phyloP scores from a whole-genome alignment of 495 filamentous ascomycete species.

The Trichoderma virens region DNA sequence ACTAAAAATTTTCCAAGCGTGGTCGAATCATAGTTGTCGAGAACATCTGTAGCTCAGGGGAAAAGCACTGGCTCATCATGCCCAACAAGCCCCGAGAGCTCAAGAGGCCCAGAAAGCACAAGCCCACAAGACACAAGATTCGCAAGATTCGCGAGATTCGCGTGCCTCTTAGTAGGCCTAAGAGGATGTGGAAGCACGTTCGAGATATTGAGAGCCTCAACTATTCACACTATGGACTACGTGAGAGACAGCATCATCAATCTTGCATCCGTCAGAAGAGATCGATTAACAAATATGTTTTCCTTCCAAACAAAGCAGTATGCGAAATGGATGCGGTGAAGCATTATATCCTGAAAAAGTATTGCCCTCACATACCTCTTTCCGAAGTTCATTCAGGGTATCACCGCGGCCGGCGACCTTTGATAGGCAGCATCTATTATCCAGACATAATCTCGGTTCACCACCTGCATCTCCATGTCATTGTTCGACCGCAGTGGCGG shows the following conservation, averaged over 20 bases:
- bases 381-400: background rate
- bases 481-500: background rate
- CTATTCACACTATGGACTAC: background rate
- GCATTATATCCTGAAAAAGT: background rate
- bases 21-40: background rate
- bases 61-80: background rate
- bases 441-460: background rate
- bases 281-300: background rate
- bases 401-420: background rate
- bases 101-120: too few relatives aligned
- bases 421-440: background rate
- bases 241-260: background rate
- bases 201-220: background rate
- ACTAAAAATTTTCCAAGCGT: background rate
- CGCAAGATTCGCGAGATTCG: too few relatives aligned
- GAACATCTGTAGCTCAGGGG: background rate
- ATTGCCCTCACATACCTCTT: background rate
- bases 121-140: too few relatives aligned
- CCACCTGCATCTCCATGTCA: background rate
- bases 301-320: background rate
- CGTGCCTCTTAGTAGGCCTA: too few relatives aligned
- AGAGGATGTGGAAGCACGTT: too few relatives aligned
- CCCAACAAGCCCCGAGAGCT: too few relatives aligned
- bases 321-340: background rate
- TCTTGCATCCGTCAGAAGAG: background rate